Evolutionary conservation across 306 rosid genomes (phyloP), one percentile per base, ranked within the genome.

Genomic region (Ochetophila trinervis): DNA sequence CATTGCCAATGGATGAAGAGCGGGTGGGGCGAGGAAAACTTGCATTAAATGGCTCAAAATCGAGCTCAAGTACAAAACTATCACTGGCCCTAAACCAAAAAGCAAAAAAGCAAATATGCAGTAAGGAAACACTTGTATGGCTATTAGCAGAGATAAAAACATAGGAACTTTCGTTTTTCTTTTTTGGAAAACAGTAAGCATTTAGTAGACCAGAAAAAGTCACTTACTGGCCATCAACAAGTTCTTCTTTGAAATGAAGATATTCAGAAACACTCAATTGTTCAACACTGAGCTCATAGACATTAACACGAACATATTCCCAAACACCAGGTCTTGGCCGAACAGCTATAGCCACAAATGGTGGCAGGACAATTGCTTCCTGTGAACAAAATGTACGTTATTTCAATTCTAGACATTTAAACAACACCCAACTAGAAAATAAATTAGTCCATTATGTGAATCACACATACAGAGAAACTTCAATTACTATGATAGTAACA

Each of bases 281-380:
- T 71, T 93, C 98, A 67, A 89, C 96, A 1, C 53, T 89, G 77
- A 93, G 97, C 70, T 93, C 97, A 40, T 53, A 27, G 66, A 87
- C 84, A 72, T 93, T 87, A 45, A 89, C 95, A 62, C 95, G 98
- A 19, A 89, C 91, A 35, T 79, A 89, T 68, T 93, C 95, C 82
- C 97, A 91, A 60, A 88, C 93, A 73, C 97, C 97, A 60, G 96
- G 94, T 51, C 97, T 84, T 16, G 95, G 97, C 21, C 96, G 94
- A 86, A 91, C 91, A 68, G 91, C 94, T 54, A 91, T 72, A 8
- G 89, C 94, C 82, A 91, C 94, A 81, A 81, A 91, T 59, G 97
- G 96, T 63, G 97, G 97, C 84, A 81, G 61, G 69, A 91, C 65
- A 76, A 91, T 86, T 55, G 94, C 96, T 84, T 86, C 96, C 90